phyloP scores from a whole-genome alignment of 2,329 filamentous ascomycete species.

The Dothideomycetidae sp. region DNA sequence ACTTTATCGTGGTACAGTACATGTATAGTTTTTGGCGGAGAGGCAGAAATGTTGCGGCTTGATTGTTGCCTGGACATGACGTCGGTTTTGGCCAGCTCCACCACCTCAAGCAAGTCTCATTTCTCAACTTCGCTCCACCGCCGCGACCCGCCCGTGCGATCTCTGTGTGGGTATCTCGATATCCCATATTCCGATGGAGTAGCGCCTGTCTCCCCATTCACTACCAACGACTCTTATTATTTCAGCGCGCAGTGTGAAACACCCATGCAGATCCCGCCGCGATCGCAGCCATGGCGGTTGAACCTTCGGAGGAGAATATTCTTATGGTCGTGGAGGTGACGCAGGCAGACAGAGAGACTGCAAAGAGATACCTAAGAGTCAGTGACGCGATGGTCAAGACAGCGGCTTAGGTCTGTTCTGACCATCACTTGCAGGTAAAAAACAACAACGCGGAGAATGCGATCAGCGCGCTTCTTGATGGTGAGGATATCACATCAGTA shows the following conservation, averaged over 20 bases:
- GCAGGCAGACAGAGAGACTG: slow-evolving; percentile 13
- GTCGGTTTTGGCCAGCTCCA: no score
- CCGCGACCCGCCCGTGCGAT: no score
- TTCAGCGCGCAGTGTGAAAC: neutral
- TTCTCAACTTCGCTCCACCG: no score
- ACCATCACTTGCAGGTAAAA: slow-evolving; percentile 16
- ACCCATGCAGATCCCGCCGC: neutral
- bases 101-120: no score
- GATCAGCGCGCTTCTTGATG: slow-evolving; percentile 19
- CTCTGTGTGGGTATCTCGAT: no score
- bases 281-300: slow-evolving; percentile 8
- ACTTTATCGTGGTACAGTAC: no score
- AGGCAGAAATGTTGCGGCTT: no score
- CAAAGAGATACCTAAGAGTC: slow-evolving; percentile 20
- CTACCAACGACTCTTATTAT: no score
- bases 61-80: no score
- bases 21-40: no score
- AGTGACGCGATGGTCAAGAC: slow-evolving; percentile 2
- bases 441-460: slow-evolving; percentile 19
- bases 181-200: no score
- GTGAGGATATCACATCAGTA: slow-evolving; percentile 19
- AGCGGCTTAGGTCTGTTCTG: neutral
- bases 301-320: slow-evolving; percentile 17
- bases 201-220: no score
- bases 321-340: slow-evolving; percentile 15